Evolutionary conservation across 1,139 yeast species (phyloP).

Genomic region (Sugiyamaella novakii): DNA sequence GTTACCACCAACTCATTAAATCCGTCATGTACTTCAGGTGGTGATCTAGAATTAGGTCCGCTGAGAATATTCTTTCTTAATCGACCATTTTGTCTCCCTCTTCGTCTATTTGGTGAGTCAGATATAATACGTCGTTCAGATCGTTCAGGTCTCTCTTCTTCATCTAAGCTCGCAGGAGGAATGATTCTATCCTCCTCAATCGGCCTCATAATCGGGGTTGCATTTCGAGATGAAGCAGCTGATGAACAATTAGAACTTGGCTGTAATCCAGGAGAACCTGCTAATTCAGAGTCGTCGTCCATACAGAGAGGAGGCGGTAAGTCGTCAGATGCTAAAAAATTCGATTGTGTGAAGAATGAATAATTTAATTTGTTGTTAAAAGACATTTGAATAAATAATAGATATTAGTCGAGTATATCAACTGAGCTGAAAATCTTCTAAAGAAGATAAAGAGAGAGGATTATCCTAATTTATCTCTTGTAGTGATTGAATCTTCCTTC

Average conservation of each 20-base stretch:
- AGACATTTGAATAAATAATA: constrained; percentile 1
- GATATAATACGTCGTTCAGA: no score
- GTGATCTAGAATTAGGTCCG: constrained; percentile 1
- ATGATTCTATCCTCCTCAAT: constrained; percentile 10
- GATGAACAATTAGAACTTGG: constrained; percentile 21
- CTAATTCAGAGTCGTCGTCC: constrained; percentile 13
- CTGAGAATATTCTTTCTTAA: background rate
- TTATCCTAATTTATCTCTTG: no score
- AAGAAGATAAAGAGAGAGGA: no score
- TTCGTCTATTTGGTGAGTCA: background rate
- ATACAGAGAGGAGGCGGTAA: constrained; percentile 19
- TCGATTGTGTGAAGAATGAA: constrained; percentile 1
- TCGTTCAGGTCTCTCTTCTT: no score
- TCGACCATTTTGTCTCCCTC: constrained; percentile 11
- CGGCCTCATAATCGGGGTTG: constrained; percentile 14
- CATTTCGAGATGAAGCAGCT: constrained; percentile 21
- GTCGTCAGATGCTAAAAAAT: constrained; percentile 1
- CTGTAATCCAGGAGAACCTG: constrained; percentile 19
- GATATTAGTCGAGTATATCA: no score
- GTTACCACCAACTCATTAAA: constrained; percentile 21
- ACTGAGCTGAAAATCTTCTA: no score
- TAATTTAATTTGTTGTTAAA: background rate
- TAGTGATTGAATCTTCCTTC: no score
- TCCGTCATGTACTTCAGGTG: constrained; percentile 13
- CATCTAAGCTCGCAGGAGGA: constrained; percentile 6